Percentiles rank a stretch among this genome's conserved stretches.
Evolutionary conservation across 768 basidiomycete species (phyloP).

Genomic region (Hygrophoropsis aurantiaca): DNA sequence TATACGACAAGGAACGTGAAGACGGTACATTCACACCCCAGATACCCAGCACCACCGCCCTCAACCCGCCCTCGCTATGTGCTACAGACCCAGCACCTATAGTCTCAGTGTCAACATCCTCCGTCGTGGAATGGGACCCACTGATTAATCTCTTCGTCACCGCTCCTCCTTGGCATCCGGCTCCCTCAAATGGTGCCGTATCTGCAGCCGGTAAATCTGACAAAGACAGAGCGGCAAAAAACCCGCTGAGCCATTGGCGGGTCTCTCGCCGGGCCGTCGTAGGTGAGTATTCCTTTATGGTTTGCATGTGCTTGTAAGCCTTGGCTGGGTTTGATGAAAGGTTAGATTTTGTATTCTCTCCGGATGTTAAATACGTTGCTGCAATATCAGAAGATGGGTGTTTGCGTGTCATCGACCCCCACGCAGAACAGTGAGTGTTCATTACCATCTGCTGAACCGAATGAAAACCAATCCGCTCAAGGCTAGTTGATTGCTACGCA

Average conservation of each 20-base stretch:
- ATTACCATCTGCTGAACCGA: slow-evolving; percentile 4
- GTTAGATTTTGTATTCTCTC: slow-evolving; percentile 88
- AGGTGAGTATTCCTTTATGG: slow-evolving; percentile 43
- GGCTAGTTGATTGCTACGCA: slow-evolving; percentile 90
- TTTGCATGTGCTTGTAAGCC: neutral
- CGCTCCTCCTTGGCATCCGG: slow-evolving; percentile 85
- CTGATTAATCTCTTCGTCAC: slow-evolving; percentile 75
- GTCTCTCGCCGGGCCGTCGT: slow-evolving; percentile 70
- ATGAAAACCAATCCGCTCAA: slow-evolving; percentile 23
- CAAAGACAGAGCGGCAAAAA: slow-evolving; percentile 73
- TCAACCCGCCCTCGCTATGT: slow-evolving; percentile 26
- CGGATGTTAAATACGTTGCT: slow-evolving; percentile 88
- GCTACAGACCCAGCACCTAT: slow-evolving; percentile 28
- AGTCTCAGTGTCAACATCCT: slow-evolving; percentile 21
- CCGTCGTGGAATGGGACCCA: slow-evolving; percentile 70
- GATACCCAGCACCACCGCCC: slow-evolving; percentile 40
- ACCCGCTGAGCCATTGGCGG: slow-evolving; percentile 91
- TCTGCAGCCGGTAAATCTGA: slow-evolving; percentile 41
- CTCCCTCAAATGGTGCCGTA: slow-evolving; percentile 41
- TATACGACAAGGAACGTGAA: slow-evolving; percentile 90
- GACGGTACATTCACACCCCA: slow-evolving; percentile 74
- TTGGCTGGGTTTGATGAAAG: slow-evolving; percentile 2
- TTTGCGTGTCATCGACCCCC: slow-evolving; percentile 84
- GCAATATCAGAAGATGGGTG: slow-evolving; percentile 92
- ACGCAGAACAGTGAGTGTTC: slow-evolving; percentile 73